These are phyloP conservation scores for Scheffersomyces lignosus DNA, from an alignment of 805 yeast genomes.

Conservation along the genomic window DNA sequence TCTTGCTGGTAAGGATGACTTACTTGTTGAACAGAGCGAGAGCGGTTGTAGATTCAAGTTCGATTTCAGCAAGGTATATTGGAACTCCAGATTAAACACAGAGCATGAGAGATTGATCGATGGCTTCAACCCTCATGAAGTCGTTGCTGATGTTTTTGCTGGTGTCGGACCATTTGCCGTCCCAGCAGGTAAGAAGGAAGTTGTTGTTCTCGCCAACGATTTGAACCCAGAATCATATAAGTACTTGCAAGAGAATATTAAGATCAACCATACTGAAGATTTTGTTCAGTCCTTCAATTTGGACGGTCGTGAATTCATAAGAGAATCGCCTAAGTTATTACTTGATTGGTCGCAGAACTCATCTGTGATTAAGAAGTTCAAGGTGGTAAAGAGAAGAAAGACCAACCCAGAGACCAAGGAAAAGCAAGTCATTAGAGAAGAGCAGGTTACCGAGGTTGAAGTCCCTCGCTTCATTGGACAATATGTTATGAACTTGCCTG, in stretches of 20 bases:
- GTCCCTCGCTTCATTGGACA: constrained; percentile 63
- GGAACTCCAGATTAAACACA: constrained; percentile 94
- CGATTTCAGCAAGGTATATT: constrained; percentile 91
- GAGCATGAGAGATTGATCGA: constrained; percentile 84
- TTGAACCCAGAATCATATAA: constrained; percentile 84
- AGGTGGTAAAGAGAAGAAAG: constrained; percentile 37
- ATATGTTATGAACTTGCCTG: constrained; percentile 96
- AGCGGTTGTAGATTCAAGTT: constrained; percentile 82
- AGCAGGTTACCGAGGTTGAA: constrained; percentile 18
- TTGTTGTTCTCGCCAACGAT: constrained; percentile 87
- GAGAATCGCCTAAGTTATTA: constrained; percentile 53
- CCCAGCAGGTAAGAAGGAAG: constrained; percentile 87
- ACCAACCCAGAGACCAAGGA: constrained; percentile 33
- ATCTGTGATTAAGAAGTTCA: constrained; percentile 35
- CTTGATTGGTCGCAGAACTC: constrained; percentile 42
- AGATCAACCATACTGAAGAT: constrained; percentile 56
- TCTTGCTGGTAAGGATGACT: constrained; percentile 78
- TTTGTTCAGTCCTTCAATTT: constrained; percentile 65
- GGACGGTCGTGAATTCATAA: constrained; percentile 85
- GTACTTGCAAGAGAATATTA: constrained; percentile 65
- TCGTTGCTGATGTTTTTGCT: constrained; percentile 93
- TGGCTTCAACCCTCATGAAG: constrained; percentile 61
- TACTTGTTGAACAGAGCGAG: constrained; percentile 83
- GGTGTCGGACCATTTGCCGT: constrained; percentile 99
- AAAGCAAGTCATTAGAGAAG: constrained; percentile 12